Percentiles rank a stretch among this genome's conserved stretches.
These are phyloP conservation scores for Chlorella sp. DNA, from an alignment of 139 green algal genomes.

Conservation along the genomic window DNA sequence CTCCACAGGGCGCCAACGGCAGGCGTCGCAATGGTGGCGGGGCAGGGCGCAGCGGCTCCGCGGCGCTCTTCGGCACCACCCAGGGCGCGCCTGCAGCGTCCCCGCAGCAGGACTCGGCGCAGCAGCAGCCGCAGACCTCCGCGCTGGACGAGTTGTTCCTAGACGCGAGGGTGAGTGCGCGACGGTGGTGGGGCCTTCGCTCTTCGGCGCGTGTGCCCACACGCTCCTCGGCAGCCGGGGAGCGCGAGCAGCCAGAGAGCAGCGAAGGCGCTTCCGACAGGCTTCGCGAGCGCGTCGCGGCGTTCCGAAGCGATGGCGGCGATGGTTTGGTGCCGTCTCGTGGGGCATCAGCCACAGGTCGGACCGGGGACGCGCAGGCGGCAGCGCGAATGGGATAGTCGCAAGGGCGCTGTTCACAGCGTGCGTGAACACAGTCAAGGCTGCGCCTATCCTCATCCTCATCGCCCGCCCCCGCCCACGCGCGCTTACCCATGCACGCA, in stretches of 20 bases:
- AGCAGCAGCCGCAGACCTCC: no score
- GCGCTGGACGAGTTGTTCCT: neutral
- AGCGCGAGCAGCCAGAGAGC: no score
- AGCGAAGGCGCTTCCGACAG: no score
- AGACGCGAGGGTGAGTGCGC: neutral
- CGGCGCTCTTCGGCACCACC: no score
- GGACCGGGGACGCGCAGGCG: neutral
- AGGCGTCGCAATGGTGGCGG: no score
- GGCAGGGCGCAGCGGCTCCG: no score
- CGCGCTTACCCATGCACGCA: neutral
- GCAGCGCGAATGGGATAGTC: neutral
- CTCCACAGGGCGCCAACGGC: no score
- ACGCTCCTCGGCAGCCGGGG: no score
- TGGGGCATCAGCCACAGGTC: neutral
- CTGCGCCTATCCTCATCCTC: neutral
- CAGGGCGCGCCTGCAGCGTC: no score
- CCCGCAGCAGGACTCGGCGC: no score
- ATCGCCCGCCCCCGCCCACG: no score
- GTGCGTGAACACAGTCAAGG: neutral
- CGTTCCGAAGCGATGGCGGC: neutral
- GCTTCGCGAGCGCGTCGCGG: neutral
- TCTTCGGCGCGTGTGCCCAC: neutral
- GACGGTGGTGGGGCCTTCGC: neutral
- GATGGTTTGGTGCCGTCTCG: neutral
- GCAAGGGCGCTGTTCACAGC: neutral